Percentiles rank a stretch among this genome's conserved stretches.
Evolutionary conservation across 2,329 filamentous ascomycete genomes (phyloP).

Genomic region (Cladophialophora exuberans): DNA sequence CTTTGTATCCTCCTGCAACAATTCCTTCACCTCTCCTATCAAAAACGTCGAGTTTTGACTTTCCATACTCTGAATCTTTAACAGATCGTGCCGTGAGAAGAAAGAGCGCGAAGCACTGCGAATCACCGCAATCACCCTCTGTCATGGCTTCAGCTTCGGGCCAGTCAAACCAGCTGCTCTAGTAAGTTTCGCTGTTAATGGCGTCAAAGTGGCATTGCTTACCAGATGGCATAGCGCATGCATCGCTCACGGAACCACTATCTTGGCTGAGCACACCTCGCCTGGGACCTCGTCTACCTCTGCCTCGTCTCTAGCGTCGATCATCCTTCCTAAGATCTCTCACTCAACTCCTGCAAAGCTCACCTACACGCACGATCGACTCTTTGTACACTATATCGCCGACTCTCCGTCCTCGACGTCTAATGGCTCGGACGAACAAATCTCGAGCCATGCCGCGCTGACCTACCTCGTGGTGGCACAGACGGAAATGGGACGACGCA

Average conservation of each 20-base stretch:
- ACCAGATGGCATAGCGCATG: slow-evolving; percentile 66
- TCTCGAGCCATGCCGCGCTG: slow-evolving; percentile 64
- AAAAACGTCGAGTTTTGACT: too few species aligned
- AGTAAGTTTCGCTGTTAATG: slow-evolving; percentile 56
- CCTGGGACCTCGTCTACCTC: slow-evolving; percentile 81
- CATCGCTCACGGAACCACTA: slow-evolving; percentile 90
- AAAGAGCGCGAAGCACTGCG: too few species aligned
- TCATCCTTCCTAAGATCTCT: slow-evolving; percentile 93
- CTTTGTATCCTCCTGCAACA: too few species aligned
- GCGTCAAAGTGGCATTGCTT: background rate
- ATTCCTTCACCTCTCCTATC: too few species aligned
- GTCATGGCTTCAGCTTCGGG: slow-evolving; percentile 73
- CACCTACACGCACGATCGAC: slow-evolving; percentile 87
- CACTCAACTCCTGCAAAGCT: slow-evolving; percentile 82
- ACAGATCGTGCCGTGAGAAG: too few species aligned
- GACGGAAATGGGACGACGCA: slow-evolving; percentile 76
- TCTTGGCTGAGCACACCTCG: slow-evolving; percentile 89
- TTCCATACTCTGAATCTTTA: too few species aligned
- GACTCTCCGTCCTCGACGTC: slow-evolving; percentile 73
- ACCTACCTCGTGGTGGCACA: slow-evolving; percentile 92
- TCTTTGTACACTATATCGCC: slow-evolving; percentile 95
- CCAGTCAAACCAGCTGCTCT: slow-evolving; percentile 69
- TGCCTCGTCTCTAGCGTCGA: slow-evolving; percentile 83
- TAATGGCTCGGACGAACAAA: slow-evolving; percentile 31
- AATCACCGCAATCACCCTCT: too few species aligned